phyloP scores from a whole-genome alignment of 495 filamentous ascomycete species.

The Penicillium atrosanguineum region DNA sequence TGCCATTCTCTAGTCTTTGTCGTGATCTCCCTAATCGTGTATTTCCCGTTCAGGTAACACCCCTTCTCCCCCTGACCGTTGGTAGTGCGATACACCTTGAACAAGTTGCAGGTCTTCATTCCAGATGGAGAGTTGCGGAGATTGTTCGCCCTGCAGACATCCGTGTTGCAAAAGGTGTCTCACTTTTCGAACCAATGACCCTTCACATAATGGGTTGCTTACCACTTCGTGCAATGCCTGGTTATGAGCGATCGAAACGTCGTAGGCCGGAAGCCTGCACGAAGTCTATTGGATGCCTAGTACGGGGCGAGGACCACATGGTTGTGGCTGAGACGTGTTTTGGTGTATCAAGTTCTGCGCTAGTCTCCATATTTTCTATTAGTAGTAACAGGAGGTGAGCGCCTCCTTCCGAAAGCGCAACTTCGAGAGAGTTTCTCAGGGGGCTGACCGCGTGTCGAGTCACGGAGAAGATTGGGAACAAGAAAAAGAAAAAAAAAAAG shows the following conservation, averaged over 20 bases:
- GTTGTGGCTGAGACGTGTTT: slow-evolving; percentile 33
- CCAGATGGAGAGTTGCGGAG: slow-evolving; percentile 14
- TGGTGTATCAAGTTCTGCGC: slow-evolving; percentile 23
- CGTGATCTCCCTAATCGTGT: slow-evolving; percentile 9
- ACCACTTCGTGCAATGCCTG: neutral
- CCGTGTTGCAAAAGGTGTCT: slow-evolving; percentile 2
- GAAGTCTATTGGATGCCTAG: slow-evolving; percentile 3
- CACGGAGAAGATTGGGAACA: neutral
- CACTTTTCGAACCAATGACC: slow-evolving; percentile 5
- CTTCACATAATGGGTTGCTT: neutral
- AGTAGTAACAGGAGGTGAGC: slow-evolving; percentile 20
- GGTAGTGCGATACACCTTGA: slow-evolving; percentile 2
- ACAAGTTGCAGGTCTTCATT: slow-evolving; percentile 5
- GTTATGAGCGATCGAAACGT: neutral
- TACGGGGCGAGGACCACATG: slow-evolving; percentile 26
- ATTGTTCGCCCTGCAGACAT: slow-evolving; percentile 4
- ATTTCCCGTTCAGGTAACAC: neutral
- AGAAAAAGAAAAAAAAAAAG: neutral
- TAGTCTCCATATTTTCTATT: slow-evolving; percentile 31
- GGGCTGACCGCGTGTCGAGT: neutral
- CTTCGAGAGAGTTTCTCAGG: too few species aligned
- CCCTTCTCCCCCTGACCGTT: slow-evolving; percentile 13
- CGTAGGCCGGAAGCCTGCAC: neutral
- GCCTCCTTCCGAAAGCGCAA: neutral
- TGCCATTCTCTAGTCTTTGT: slow-evolving; percentile 8